Conservation (phyloP, 352 stramenopile genomes). For the Pythium rhizo-oryzae region DNA sequence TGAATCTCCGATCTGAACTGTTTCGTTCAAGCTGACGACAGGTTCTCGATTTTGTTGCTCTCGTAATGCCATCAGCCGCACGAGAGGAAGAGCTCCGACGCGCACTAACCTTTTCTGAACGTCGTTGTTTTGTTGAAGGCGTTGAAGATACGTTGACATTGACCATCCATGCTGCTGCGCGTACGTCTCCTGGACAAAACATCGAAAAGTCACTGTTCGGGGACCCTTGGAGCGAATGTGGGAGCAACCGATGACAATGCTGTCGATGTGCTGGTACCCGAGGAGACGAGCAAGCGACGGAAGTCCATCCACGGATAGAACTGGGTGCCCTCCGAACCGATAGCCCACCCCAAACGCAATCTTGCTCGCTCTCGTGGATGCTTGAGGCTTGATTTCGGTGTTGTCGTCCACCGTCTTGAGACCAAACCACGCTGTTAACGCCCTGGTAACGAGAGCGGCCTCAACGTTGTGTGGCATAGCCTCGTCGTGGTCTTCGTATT, state of each 20-base stretch:
- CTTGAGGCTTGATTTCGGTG: neutral
- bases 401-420: neutral
- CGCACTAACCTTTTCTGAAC: conserved; percentile 10
- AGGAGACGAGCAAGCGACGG: conserved; percentile 6
- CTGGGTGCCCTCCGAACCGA: conserved; percentile 12
- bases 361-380: conserved; percentile 2
- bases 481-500: neutral
- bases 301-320: neutral
- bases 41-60: conserved; percentile 13
- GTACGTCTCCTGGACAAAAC: conserved; percentile 23
- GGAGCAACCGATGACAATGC: conserved; percentile 12
- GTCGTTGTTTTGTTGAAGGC: conserved; percentile 3
- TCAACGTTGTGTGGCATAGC: neutral
- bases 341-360: conserved; percentile 29
- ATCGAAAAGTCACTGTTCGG: conserved; percentile 16
- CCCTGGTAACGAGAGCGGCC: neutral
- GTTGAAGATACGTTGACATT: neutral
- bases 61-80: conserved; percentile 25
- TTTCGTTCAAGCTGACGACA: conserved; percentile 1
- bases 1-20: neutral
- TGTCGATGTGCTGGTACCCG: conserved; percentile 4
- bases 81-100: conserved; percentile 20
- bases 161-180: conserved; percentile 11
- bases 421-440: conserved; percentile 20
- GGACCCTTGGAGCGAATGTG: neutral